A percentile compares a stretch with the other conserved stretches of the same genome.
phyloP scores from a whole-genome alignment of 208 protist genomes.

The Leishmania gerbilli region DNA sequence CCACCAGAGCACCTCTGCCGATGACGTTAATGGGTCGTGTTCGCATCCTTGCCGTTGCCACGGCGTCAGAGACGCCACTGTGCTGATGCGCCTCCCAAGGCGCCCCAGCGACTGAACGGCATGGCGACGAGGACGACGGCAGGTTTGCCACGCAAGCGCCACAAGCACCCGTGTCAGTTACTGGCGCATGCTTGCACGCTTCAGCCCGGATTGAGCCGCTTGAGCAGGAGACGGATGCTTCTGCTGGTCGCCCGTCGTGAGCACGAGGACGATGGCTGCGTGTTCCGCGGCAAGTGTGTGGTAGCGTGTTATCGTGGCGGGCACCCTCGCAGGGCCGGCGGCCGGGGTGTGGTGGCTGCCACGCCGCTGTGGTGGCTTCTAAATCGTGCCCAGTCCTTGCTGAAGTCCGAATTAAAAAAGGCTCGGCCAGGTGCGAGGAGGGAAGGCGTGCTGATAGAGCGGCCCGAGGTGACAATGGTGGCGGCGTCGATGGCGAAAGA shows the following conservation, averaged over 20 bases:
- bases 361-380: background rate
- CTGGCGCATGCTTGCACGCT: background rate
- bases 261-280: background rate
- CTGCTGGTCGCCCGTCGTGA: background rate
- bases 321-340: background rate
- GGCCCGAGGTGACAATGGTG: background rate
- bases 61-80: background rate
- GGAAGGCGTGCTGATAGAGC: background rate
- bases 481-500: background rate
- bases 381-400: background rate
- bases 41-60: background rate
- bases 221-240: background rate
- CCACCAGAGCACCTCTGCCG: background rate
- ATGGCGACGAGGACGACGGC: background rate
- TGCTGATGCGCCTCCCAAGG: background rate
- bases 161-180: background rate
- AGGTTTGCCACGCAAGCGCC: background rate
- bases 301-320: background rate
- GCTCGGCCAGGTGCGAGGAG: conserved; percentile 4
- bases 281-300: background rate
- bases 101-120: background rate
- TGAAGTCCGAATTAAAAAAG: background rate
- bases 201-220: background rate
- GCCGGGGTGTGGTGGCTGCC: background rate
- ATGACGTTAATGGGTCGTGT: background rate